Conservation (phyloP, 768 basidiomycete genomes). For the Mycena rosella region DNA sequence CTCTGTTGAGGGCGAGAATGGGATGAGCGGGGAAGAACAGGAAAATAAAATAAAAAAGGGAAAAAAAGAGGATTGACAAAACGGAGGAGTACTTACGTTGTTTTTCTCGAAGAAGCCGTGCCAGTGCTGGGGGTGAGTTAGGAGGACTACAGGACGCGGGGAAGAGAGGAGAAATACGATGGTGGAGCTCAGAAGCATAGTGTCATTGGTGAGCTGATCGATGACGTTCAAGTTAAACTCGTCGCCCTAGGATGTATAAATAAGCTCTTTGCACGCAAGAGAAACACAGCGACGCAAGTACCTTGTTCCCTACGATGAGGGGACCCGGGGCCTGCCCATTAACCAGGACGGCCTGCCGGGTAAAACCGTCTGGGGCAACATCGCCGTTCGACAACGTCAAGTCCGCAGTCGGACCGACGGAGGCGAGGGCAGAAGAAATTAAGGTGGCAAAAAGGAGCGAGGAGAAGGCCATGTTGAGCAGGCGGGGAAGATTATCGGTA, state of each 20-base stretch:
- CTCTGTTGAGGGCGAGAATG: too few species aligned
- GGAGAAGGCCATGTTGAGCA: slow-evolving; percentile 17
- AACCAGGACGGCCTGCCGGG: slow-evolving; percentile 20
- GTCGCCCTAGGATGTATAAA: slow-evolving; percentile 2
- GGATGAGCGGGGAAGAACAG: too few species aligned
- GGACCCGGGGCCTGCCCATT: slow-evolving; percentile 22
- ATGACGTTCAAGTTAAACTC: slow-evolving; percentile 17
- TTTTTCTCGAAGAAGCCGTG: slow-evolving; percentile 25
- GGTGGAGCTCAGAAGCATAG: slow-evolving; percentile 18
- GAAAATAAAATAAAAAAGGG: too few species aligned
- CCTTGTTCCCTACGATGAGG: slow-evolving; percentile 28
- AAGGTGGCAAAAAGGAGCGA: slow-evolving; percentile 17
- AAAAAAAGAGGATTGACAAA: too few species aligned
- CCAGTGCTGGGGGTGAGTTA: slow-evolving; percentile 22
- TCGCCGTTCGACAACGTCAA: slow-evolving; percentile 26
- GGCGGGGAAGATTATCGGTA: background rate
- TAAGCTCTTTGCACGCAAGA: background rate
- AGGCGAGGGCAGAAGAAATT: slow-evolving; percentile 25
- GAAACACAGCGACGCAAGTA: background rate
- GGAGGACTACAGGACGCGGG: background rate
- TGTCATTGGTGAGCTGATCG: slow-evolving; percentile 13
- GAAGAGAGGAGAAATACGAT: background rate
- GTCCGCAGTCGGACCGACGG: slow-evolving; percentile 31
- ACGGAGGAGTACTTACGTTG: too few species aligned
- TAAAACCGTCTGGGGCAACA: slow-evolving; percentile 30